Conservation (phyloP, 2,329 filamentous ascomycete genomes). For the Epichloe gansuensis region DNA sequence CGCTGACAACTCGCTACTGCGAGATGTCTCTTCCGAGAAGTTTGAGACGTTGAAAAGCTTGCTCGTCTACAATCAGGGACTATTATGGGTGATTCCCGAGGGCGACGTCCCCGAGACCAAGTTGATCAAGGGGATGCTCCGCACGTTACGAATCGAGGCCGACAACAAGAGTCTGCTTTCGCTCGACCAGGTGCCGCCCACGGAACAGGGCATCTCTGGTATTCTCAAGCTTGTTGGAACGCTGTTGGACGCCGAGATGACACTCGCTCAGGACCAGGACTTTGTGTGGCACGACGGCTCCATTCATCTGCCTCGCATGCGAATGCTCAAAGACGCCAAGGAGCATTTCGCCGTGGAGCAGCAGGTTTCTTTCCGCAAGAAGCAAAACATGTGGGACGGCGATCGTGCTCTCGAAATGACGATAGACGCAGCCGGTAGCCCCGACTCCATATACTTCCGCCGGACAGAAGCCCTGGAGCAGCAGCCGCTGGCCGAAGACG, state of each 20-base stretch:
- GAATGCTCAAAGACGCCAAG: slow-evolving; percentile 1
- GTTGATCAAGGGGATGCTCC: slow-evolving; percentile 7
- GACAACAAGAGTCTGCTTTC: slow-evolving; percentile 2
- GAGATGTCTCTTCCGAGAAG: background rate
- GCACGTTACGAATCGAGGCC: slow-evolving; percentile 6
- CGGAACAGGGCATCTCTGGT: background rate
- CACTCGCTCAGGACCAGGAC: slow-evolving; percentile 5
- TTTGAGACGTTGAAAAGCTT: slow-evolving; percentile 6
- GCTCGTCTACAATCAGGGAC: slow-evolving; percentile 3
- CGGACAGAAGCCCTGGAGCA: slow-evolving; percentile 7
- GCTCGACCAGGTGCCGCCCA: slow-evolving; percentile 3
- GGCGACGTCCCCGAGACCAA: slow-evolving; percentile 2
- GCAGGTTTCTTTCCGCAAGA: slow-evolving; percentile 9
- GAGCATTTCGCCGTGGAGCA: slow-evolving; percentile 7
- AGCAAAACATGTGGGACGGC: slow-evolving; percentile 12
- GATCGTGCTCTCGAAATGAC: slow-evolving; percentile 14
- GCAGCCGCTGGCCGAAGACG: slow-evolving; percentile 7
- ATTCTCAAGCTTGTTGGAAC: slow-evolving; percentile 3
- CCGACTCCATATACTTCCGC: slow-evolving; percentile 15
- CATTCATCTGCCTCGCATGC: slow-evolving; percentile 8
- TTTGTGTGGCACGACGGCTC: slow-evolving; percentile 7
- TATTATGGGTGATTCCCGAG: slow-evolving; percentile 8
- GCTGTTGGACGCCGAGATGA: background rate
- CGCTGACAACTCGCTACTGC: background rate
- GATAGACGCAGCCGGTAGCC: slow-evolving; percentile 12